These are phyloP conservation scores for Phytophthora aleatoria DNA, from an alignment of 352 stramenopile genomes.

Conservation along the genomic window DNA sequence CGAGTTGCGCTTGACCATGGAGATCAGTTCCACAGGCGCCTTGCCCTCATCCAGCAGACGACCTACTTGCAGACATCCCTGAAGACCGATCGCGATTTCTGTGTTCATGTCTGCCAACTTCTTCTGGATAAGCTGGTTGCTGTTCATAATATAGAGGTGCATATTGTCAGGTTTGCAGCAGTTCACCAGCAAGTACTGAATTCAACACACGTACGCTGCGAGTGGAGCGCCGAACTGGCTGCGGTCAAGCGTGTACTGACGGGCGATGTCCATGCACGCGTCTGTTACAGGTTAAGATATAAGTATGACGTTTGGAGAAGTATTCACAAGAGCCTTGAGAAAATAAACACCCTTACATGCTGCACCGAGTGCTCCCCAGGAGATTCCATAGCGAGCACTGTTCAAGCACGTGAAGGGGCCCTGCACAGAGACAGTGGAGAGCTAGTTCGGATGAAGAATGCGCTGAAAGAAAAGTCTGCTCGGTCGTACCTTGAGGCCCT, in stretches of 20 bases:
- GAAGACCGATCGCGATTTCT: constrained; percentile 94
- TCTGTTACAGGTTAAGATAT: constrained; percentile 47
- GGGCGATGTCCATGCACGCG: constrained; percentile 92
- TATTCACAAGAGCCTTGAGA: not conserved
- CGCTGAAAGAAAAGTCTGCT: not conserved
- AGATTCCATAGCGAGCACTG: constrained; percentile 97
- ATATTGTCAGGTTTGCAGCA: constrained; percentile 12
- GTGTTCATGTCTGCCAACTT: constrained; percentile 98
- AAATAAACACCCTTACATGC: constrained; percentile 65
- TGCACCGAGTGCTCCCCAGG: constrained; percentile 96
- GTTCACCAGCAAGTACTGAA: not conserved
- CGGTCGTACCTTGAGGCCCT: constrained; percentile 72
- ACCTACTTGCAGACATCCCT: constrained; percentile 70
- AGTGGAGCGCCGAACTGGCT: constrained; percentile 96
- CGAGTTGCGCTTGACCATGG: constrained; percentile 51
- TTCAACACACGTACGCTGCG: constrained; percentile 76
- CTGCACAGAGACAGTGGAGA: constrained; percentile 22
- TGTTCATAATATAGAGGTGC: constrained; percentile 19
- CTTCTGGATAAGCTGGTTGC: constrained; percentile 98
- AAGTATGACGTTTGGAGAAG: constrained; percentile 1
- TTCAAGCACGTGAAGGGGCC: constrained; percentile 98
- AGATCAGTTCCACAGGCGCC: constrained; percentile 38
- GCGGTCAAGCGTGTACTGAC: constrained; percentile 95
- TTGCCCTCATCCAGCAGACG: constrained; percentile 37
- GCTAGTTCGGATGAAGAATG: not conserved